Evolutionary conservation across 2,329 filamentous ascomycete species (phyloP), one percentile per base, ranked within the genome.

Genomic region (Verticillium isaacii): DNA sequence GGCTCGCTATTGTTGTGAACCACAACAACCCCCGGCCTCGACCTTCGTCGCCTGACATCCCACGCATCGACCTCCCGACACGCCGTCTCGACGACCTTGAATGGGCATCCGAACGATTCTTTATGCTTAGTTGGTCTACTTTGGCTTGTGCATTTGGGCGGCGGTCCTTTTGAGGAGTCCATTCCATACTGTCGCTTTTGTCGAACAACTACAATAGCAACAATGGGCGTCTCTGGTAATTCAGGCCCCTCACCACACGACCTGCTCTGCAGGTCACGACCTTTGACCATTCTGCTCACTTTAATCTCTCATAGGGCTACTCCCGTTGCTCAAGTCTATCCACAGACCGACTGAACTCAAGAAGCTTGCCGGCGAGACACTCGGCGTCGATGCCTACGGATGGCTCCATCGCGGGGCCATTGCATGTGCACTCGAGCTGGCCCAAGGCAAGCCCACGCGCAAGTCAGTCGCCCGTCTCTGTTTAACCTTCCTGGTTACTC

Each of bases 351-450:
- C 87, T 58, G 90, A 92, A 68, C 82, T 99, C 63, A 96, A 93
- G 73, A 93, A 93, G 71, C 97, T 91, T 75, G 80, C 85, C 14
- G 95, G 94, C 59, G 89, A 96, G 76, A 96, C 90, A 1, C 84
- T 99, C 56, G 96, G 91, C n/a, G 89, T 99, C 39, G 95, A 99
- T 75, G 94, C 91, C 62, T 99, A 99, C 82, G 95, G 94, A 73
- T 99, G 96, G 95, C 87, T 99, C 61, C 95, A 99, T 76, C 89
- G 95, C 68, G 96, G 93, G 60, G 93, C 93, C 56, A 89, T 96
- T 66, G 86, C 91, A 58, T 98, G 94, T 79, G 92, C 94, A 65
- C 87, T 95, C 70, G 95, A 98, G 70, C 84, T 99, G 65, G 95
- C 93, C 39, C 85, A 94, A 69, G 92, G 87, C 69, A 95, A 92